Conservation (phyloP, 805 yeast species). For the Vanderwaltozyma yarrowii region DNA sequence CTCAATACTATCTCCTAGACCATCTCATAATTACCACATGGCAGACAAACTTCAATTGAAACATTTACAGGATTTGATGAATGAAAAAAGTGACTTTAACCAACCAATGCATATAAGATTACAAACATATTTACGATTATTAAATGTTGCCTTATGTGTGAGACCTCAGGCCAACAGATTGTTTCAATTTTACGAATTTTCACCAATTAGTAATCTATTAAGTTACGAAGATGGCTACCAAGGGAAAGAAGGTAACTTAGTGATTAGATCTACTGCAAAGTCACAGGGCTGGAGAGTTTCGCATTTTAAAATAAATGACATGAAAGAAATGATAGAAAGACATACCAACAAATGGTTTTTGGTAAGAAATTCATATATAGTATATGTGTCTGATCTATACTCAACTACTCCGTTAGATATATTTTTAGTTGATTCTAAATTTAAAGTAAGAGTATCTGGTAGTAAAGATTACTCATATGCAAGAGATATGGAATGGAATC, state of each 20-base stretch:
- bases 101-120: constrained; percentile 31
- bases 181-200: constrained; percentile 80
- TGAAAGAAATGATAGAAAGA: constrained; percentile 80
- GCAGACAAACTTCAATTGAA: constrained; percentile 17
- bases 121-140: constrained; percentile 55
- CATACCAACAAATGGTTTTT: constrained; percentile 90
- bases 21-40: constrained; percentile 11
- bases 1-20: constrained; percentile 6
- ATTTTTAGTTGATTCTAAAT: constrained; percentile 73
- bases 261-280: constrained; percentile 72
- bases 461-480: constrained; percentile 11
- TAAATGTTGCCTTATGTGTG: constrained; percentile 50
- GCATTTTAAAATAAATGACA: constrained; percentile 68
- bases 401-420: constrained; percentile 88
- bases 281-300: constrained; percentile 95
- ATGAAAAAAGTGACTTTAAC: constrained; percentile 17
- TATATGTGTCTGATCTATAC: constrained; percentile 76
- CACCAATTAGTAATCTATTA: constrained; percentile 75
- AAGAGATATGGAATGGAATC: constrained; percentile 12
- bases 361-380: constrained; percentile 72
- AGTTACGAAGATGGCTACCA: constrained; percentile 72
- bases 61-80: constrained; percentile 23
- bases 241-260: constrained; percentile 84
- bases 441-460: constrained; percentile 45
- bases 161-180: constrained; percentile 74